Percentiles rank a stretch among this genome's conserved stretches.
phyloP scores from a whole-genome alignment of 2,329 filamentous ascomycete genomes.

The Aspergillus flavus region DNA sequence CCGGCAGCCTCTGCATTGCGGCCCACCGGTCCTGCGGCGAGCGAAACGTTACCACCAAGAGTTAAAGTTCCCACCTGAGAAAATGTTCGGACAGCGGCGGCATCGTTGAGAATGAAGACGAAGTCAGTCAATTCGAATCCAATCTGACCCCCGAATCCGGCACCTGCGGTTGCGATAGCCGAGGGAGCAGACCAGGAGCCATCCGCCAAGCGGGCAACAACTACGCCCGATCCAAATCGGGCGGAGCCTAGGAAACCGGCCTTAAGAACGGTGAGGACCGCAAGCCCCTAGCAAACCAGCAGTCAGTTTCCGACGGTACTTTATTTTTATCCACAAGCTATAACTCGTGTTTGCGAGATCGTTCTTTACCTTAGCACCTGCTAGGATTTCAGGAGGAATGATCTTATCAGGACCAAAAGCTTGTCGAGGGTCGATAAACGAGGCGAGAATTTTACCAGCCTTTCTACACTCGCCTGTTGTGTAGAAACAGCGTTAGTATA shows the following conservation, averaged over 20 bases:
- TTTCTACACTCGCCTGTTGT: constrained; percentile 90
- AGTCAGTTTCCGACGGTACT: constrained; percentile 13
- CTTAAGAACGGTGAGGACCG: constrained; percentile 53
- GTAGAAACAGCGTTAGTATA: constrained; percentile 36
- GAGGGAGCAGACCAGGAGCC: constrained; percentile 54
- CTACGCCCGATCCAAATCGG: constrained; percentile 53
- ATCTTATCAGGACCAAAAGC: constrained; percentile 95
- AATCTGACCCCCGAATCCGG: constrained; percentile 54
- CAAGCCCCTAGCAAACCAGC: constrained; percentile 45
- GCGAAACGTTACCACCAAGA: constrained; percentile 91
- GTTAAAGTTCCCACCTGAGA: constrained; percentile 90
- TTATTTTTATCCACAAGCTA: not conserved
- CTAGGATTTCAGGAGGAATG: constrained; percentile 86
- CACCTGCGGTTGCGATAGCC: constrained; percentile 52
- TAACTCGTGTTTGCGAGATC: not conserved
- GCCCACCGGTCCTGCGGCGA: constrained; percentile 90
- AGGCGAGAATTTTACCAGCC: constrained; percentile 90
- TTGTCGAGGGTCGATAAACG: constrained; percentile 92
- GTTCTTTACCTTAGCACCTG: constrained; percentile 76
- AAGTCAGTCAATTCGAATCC: constrained; percentile 64
- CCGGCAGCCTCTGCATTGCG: constrained; percentile 95
- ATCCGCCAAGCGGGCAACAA: constrained; percentile 52
- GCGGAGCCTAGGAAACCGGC: constrained; percentile 54
- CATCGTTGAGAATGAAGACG: constrained; percentile 97
- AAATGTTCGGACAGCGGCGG: constrained; percentile 86